Evolutionary conservation across 257 asterid genomes (phyloP).

Genomic region (Solanum chmielewskii): DNA sequence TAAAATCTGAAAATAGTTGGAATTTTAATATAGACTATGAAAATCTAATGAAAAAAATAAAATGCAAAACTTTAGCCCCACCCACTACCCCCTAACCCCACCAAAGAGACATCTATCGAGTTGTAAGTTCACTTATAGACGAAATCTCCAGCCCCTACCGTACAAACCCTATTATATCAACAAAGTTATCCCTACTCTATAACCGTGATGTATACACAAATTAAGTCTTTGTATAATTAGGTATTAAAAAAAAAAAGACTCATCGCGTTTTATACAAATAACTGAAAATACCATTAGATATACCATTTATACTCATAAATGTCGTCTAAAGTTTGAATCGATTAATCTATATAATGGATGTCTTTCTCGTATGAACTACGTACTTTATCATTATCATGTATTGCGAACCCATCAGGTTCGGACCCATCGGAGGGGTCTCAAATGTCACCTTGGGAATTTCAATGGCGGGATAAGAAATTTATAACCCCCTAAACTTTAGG

Average conservation of each 20-base stretch:
- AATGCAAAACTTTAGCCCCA: not conserved
- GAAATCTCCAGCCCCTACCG: not conserved
- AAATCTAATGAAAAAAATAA: rapidly evolving
- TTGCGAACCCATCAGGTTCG: no score
- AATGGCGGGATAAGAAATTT: no score
- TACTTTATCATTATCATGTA: no score
- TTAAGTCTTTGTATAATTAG: not conserved
- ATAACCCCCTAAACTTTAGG: no score
- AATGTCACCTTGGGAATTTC: no score
- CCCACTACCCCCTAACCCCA: not conserved
- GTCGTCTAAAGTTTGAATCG: not conserved
- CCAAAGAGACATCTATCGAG: not conserved
- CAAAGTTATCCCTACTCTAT: not conserved
- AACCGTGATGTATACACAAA: not conserved
- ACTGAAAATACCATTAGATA: not conserved
- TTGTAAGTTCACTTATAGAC: not conserved
- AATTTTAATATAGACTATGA: no score
- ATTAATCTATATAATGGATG: no score
- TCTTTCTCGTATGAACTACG: no score
- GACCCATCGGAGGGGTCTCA: no score
- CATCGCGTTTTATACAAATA: not conserved
- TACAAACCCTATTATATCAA: not conserved
- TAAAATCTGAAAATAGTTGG: no score
- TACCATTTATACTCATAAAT: not conserved
- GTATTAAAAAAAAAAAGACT: no score